Evolutionary conservation across 768 basidiomycete species (phyloP), one percentile per base, ranked within the genome.

Genomic region (Amanita fuliginea): DNA sequence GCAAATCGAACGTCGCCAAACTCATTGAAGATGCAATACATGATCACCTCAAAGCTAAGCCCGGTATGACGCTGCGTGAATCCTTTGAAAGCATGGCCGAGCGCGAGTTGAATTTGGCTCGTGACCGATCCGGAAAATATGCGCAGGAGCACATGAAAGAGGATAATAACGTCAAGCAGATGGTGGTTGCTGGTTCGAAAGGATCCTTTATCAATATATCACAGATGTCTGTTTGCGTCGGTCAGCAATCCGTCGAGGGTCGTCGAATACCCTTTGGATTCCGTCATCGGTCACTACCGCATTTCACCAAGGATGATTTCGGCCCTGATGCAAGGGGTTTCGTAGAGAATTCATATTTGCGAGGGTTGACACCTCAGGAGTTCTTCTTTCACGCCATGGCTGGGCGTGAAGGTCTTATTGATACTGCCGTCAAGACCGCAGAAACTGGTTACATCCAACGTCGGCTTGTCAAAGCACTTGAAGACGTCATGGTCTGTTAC

Each of bases 331-430:
- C 96, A 5, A 84, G 95, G 49, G 96, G 96, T 14, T 99, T 98
- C 63, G 96, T 99, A 53, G 96, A 98, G 66, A 99, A 99, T 64
- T 98, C 96, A 18, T 98, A 98, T 59, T 74, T 98, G 30, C 86
- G 94, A 50, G 94, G 96, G 21, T 64, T 99, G 52, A 98, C 94
- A 2, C 95, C 96, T 0, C 93, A 97, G 55, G 96, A 99, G 62
- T 99, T 91, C 75, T 98, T 98, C 77, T 98, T 99, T 81, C 96
- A 99, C 65, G 96, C 96, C 50, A 98, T 98, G 95, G 95, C 95
- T 59, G 95, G 96, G 67, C 89, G 96, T 57, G 96, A 98, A 67
- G 96, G 96, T 74, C 68, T 99, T 47, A 97, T 98, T 59, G 96
- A 99, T 75, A 98, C 96, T 3, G 96, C 96, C 35, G 94, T 99